These are phyloP conservation scores for Chlorophyllum brunneum DNA, from an alignment of 768 basidiomycete species.

Conservation along the genomic window DNA sequence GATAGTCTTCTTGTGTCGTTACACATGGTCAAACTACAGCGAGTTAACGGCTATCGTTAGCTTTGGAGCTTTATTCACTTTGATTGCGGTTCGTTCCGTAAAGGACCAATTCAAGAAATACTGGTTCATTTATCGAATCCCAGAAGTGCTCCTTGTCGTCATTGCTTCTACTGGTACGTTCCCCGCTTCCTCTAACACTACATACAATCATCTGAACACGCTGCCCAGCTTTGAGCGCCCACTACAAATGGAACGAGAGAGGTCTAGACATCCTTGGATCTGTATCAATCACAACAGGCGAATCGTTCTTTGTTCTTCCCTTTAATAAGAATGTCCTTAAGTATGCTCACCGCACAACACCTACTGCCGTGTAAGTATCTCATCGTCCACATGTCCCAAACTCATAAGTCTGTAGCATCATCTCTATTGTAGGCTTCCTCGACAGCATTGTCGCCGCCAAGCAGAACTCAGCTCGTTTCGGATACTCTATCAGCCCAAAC, in stretches of 20 bases:
- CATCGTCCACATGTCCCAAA: background rate
- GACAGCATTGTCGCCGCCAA: conserved; percentile 96
- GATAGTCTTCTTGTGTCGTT: conserved; percentile 64
- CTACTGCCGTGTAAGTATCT: conserved; percentile 66
- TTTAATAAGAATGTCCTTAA: conserved; percentile 53
- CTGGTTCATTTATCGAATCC: conserved; percentile 75
- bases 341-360: conserved; percentile 76
- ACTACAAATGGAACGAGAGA: conserved; percentile 68
- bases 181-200: background rate
- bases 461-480: conserved; percentile 81
- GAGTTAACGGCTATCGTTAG: conserved; percentile 69
- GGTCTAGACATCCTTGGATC: conserved; percentile 84
- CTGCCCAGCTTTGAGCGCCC: conserved; percentile 59
- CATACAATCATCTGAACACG: background rate
- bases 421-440: conserved; percentile 84
- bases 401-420: conserved; percentile 41
- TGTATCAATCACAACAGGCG: conserved; percentile 60
- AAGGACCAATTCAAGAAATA: conserved; percentile 57
- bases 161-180: conserved; percentile 74
- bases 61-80: conserved; percentile 59
- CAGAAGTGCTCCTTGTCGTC: conserved; percentile 89
- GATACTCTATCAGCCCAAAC: conserved; percentile 88
- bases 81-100: conserved; percentile 58
- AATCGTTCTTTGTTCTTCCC: conserved; percentile 71
- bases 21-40: conserved; percentile 56